Base-by-base conservation (phyloP, 352 stramenopile species). In the Phytophthora meadii region DNA sequence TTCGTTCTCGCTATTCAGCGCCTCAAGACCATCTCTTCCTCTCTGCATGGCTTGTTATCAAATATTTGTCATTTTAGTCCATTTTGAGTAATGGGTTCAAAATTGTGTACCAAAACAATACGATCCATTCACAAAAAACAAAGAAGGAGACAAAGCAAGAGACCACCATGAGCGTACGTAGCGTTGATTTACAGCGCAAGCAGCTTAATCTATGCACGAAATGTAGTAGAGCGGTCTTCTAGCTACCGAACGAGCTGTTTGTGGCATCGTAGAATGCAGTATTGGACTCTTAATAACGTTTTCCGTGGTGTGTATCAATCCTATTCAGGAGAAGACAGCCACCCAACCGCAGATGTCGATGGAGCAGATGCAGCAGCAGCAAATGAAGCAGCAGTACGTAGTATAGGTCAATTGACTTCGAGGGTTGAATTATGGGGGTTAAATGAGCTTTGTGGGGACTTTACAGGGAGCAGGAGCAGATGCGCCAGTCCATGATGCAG, bases 341-440 rank as follows among this genome's bases (percentile, higher is more conserved):
- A 41, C 45, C 39, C 47, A 73, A 44, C 46, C 57, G 64, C 77
- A 81, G 40, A 91, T 89, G 72, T 88, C 79, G 8, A 82, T 91
- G 68, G 87, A 95, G 70, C 80, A 95, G 61, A 90, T 92, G 74
- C 84, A 95, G 68, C 82, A 86, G 44, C 83, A 95, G 72, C 84
- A 93, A 56, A 84, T 87, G 72, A 92, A 93, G 82, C 78, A 93
- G 58, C 81, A 95, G 87, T 95, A 58, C 36, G 65, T 58, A 7
- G 25, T 5, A 12, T 37, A 1, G 12, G 11, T 36, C 25, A 47
- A 30, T 27, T 32, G 8, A 14, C 6, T 7, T 28, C 1, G 5
- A 14, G 14, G 12, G 7, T 32, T 12, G 27, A 30, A 7, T 22
- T 22, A 27, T 2, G 24, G 17, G 24, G 45, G 8, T 32, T n/a